Base-by-base conservation (phyloP, 176 grass and related monocot species). In the Pontederia paniculata region DNA sequence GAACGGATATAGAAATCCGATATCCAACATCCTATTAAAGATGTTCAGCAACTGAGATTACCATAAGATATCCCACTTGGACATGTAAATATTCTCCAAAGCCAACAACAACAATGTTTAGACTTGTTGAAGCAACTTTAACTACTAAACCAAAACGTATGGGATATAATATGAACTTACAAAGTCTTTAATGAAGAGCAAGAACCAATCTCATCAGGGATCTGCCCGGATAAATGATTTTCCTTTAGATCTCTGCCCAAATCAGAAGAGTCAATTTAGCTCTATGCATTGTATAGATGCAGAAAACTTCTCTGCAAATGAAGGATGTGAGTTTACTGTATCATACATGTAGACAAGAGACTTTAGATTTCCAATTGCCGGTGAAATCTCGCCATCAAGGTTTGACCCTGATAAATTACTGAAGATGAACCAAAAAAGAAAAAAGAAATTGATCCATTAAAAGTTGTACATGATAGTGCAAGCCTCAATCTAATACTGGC, bases 151-250 rank as follows among this genome's bases (percentile, higher is more conserved):
- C 37, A 17, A 46, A 58, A 23, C 16, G 53, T 8, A 21, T 21
- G 45, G 9, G 54, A 15, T 2, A 43, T 16, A 46, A 52, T 63
- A 14, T 12, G 9, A 37, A 77, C 86, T 98, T 55, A 98, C 94
- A 98, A 62, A 3, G 46, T 77, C 48, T 71, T 62, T 41, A 98
- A 70, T 0, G 62, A 87, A 3, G 94, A 88, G 57, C 94, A 93
- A 54, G 90, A 83, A 10, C 87, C 94, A 62, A 98, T 85, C 78
- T 98, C 94, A 67, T 98, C 94, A 10, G 94, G 94, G 20, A 98
- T 93, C 73, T 98, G 83, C 46, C 94, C 87, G 2, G 87, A 77
- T 3, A 98, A 55, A 28, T 80, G 72, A 52, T 98, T 98, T 45
- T 73, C 83, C 67, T 88, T 93, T 65, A 93, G 44, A 60, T 98